Evolutionary conservation across 768 basidiomycete genomes (phyloP).

Genomic region (Sutorius australiensis): DNA sequence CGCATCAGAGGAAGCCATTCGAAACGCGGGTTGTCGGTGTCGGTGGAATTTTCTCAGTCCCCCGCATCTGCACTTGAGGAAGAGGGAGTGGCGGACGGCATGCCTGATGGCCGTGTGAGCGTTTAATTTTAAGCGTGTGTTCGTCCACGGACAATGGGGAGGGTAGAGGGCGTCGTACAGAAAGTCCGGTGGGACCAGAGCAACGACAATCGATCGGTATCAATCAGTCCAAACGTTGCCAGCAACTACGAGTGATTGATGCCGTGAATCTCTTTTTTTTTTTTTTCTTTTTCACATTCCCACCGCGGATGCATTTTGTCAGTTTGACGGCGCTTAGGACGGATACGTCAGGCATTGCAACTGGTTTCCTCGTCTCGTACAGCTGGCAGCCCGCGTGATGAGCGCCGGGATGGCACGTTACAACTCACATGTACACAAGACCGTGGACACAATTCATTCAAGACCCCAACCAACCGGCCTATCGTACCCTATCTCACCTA

Average conservation of each 20-base stretch:
- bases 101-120: background rate
- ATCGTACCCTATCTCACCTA: background rate
- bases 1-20: background rate
- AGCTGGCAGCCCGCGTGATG: too few relatives aligned
- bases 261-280: background rate
- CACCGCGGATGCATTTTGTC: background rate
- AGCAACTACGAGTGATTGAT: background rate
- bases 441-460: background rate
- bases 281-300: background rate
- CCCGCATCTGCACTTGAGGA: background rate
- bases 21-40: background rate
- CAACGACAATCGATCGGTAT: background rate
- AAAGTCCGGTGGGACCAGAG: background rate
- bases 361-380: background rate
- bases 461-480: background rate
- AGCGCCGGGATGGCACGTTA: background rate
- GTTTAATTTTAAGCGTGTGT: too few relatives aligned
- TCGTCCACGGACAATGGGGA: background rate
- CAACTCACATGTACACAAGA: background rate
- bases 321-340: background rate
- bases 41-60: background rate
- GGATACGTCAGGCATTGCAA: background rate
- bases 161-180: background rate
- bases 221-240: background rate
- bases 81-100: background rate